phyloP scores from a whole-genome alignment of 352 stramenopile species.

The Phytophthora constricta region DNA sequence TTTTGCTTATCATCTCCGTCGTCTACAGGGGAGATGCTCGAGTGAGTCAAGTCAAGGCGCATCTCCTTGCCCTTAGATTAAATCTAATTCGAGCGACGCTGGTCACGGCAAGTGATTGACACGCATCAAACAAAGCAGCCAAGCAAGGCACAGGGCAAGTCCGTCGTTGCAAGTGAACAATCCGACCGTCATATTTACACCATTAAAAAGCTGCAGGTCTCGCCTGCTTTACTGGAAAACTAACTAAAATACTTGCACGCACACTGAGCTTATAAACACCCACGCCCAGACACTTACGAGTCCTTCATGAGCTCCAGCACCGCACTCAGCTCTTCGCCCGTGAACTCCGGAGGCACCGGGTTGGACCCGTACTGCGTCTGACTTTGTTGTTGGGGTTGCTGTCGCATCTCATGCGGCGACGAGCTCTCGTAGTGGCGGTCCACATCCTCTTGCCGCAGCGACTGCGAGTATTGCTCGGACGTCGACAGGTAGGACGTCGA shows the following conservation, averaged over 20 bases:
- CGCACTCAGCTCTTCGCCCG: slow-evolving; percentile 55
- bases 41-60: background rate
- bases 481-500: slow-evolving; percentile 21
- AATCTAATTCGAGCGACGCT: background rate
- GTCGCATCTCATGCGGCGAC: slow-evolving; percentile 37
- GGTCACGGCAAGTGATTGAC: background rate
- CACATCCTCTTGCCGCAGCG: slow-evolving; percentile 39
- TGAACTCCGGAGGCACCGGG: slow-evolving; percentile 42
- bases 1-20: no score
- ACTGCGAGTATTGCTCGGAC: slow-evolving; percentile 33
- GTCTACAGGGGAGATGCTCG: background rate
- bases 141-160: no score
- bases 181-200: slow-evolving; percentile 37
- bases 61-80: background rate
- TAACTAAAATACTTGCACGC: slow-evolving; percentile 34
- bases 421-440: slow-evolving; percentile 43
- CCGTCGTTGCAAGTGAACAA: background rate
- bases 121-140: background rate
- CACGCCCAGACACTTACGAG: slow-evolving; percentile 27
- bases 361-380: slow-evolving; percentile 43
- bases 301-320: slow-evolving; percentile 62
- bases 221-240: slow-evolving; percentile 5
- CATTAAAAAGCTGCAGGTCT: slow-evolving; percentile 16
- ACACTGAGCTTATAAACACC: slow-evolving; percentile 37
- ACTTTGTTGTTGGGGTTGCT: slow-evolving; percentile 23